Conservation (phyloP, 2,329 filamentous ascomycete species). For the Thelonectria blattea region DNA sequence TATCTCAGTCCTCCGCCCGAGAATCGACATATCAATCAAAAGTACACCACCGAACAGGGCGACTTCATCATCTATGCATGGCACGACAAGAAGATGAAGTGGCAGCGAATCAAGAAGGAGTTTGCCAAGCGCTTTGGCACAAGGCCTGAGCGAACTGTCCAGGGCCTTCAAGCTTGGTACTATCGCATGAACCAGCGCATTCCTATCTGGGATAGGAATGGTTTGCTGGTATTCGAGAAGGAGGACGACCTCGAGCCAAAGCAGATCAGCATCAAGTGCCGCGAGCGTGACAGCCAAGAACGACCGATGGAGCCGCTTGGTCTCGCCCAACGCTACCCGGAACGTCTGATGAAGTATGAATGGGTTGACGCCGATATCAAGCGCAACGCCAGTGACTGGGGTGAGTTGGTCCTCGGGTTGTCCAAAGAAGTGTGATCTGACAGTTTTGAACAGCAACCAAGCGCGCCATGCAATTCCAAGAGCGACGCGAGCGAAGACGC, state of each 20-base stretch:
- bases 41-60: constrained; percentile 51
- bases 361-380: constrained; percentile 52
- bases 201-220: constrained; percentile 49
- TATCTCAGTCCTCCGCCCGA: constrained; percentile 47
- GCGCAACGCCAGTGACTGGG: constrained; percentile 45
- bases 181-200: constrained; percentile 52
- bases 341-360: constrained; percentile 52
- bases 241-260: constrained; percentile 47
- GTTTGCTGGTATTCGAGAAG: constrained; percentile 48
- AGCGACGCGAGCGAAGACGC: constrained; percentile 46
- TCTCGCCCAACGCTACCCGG: constrained; percentile 53
- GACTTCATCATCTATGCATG: constrained; percentile 53
- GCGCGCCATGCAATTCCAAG: constrained; percentile 44
- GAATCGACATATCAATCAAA: constrained; percentile 50
- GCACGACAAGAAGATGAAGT: constrained; percentile 52
- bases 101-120: constrained; percentile 48
- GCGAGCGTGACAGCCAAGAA: constrained; percentile 46
- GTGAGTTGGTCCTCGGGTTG: constrained; percentile 42
- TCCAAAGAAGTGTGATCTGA: not conserved
- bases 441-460: constrained; percentile 40
- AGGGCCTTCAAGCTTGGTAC: constrained; percentile 52
- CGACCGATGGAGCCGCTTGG: constrained; percentile 47
- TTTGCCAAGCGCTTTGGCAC: constrained; percentile 48
- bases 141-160: constrained; percentile 46
- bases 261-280: constrained; percentile 48